Base-by-base conservation (phyloP, 164 flowering plant species). In the Vitis riparia region DNA sequence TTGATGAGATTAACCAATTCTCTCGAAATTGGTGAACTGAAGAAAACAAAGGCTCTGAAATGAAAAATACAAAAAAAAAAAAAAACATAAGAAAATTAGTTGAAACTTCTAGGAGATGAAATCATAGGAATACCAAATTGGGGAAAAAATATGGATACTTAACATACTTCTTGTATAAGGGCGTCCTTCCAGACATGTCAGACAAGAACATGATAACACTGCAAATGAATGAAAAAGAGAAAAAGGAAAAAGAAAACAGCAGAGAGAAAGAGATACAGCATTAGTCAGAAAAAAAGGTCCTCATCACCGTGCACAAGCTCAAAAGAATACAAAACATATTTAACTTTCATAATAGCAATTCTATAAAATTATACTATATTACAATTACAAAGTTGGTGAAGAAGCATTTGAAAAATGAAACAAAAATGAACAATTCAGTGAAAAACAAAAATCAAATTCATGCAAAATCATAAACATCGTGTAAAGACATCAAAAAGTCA, bases 101-200 rank as follows among this genome's bases (percentile, higher is more conserved):
- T 11, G 23, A 37, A 19, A 80, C 30, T 59, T 65, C 32, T 44
- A 32, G 32, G 27, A 16, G 17, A 32, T 8, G 55, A 65, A 61
- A 77, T 14, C 2, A 23, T 8, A 64, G 15, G 19, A 51, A 57
- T 32, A 56, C 17, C 47, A 53, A 65, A 64, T 47, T 15, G 48
- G 48, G 57, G 16, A 62, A 60, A 11, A 63, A 67, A 53, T 2
- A 52, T 58, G 37, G 17, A 62, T 65, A 27, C 10, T 66, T 57
- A 47, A 76, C 97, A 37, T 92, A 96, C 99, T 92, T 96, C 76
- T 84, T 92, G 84, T 93, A 96, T 63, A 93, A 77, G 53, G 99
- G 97, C 56, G 85, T 77, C 80, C 87, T 85, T 73, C 98, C 97
- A 53, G 95, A 84, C 99, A 96, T 96, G 84, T 96, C 99, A 55